Conservation (phyloP, 2,329 filamentous ascomycete species). For the Huntiella moniliformis region DNA sequence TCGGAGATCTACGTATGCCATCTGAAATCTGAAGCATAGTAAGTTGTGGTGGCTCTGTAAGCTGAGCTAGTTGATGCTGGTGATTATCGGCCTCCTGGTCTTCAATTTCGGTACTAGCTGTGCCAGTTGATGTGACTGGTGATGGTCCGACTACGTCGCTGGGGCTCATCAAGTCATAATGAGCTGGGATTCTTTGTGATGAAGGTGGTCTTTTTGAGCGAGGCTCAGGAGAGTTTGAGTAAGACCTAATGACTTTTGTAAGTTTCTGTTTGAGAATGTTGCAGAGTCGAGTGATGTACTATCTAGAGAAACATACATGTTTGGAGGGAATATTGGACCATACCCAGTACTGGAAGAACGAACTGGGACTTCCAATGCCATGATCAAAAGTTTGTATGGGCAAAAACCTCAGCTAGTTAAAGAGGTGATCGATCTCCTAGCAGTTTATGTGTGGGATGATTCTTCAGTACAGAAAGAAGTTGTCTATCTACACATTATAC, state of each 20-base stretch:
- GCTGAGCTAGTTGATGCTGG: conserved; percentile 12
- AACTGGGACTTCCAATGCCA: conserved; percentile 45
- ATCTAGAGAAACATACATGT: conserved; percentile 9
- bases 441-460: too few relatives aligned
- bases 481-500: too few relatives aligned
- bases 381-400: conserved; percentile 16
- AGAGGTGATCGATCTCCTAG: too few relatives aligned
- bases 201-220: conserved; percentile 33
- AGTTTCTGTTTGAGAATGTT: neutral
- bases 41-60: conserved; percentile 12
- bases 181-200: conserved; percentile 28
- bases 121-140: conserved; percentile 70
- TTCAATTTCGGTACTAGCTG: conserved; percentile 67
- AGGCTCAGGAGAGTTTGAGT: conserved; percentile 21
- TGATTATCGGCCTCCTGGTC: conserved; percentile 51
- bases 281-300: neutral
- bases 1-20: conserved; percentile 36
- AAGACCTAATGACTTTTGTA: conserved; percentile 20
- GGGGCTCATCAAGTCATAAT: conserved; percentile 40
- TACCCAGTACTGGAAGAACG: conserved; percentile 34
- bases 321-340: conserved; percentile 27
- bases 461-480: too few relatives aligned
- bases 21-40: conserved; percentile 34
- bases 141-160: conserved; percentile 61
- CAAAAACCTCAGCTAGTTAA: too few relatives aligned